phyloP scores from a whole-genome alignment of 2,329 filamentous ascomycete genomes.

The Exophiala xenobiotica region DNA sequence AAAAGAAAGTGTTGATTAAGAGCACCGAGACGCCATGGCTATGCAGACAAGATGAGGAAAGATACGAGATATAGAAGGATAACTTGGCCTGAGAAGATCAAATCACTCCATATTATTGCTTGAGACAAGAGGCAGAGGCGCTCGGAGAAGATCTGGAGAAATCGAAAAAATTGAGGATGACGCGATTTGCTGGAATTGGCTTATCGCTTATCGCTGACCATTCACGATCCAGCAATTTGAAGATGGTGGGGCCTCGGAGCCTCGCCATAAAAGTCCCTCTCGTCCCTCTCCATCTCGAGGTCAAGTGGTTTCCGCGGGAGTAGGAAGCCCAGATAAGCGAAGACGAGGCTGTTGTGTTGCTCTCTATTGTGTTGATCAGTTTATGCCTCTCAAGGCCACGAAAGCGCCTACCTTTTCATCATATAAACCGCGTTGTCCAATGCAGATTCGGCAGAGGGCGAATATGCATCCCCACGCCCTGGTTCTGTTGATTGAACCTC shows the following conservation, averaged over 20 bases:
- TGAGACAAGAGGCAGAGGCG: conserved; percentile 1
- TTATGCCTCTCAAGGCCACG: too few species aligned
- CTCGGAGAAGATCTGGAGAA: conserved; percentile 10
- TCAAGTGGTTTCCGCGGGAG: too few species aligned
- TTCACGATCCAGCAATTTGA: background rate
- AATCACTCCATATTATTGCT: conserved; percentile 2
- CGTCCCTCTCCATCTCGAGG: background rate
- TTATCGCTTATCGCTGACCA: conserved; percentile 26
- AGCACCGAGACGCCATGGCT: conserved; percentile 19
- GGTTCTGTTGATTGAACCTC: too few species aligned
- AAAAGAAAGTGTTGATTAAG: background rate
- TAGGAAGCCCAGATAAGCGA: too few species aligned
- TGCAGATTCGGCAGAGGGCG: too few species aligned
- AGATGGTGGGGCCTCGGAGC: conserved; percentile 21
- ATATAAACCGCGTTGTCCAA: too few species aligned
- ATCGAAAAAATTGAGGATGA: conserved; percentile 22
- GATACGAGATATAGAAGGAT: conserved; percentile 13
- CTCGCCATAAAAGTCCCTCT: background rate
- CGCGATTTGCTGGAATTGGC: conserved; percentile 17
- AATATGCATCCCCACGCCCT: too few species aligned
- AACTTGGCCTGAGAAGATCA: conserved; percentile 9
- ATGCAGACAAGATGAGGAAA: conserved; percentile 17
- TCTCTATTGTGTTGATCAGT: too few species aligned
- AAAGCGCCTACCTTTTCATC: too few species aligned
- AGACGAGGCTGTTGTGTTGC: too few species aligned